Percentiles rank a stretch among this genome's conserved stretches.
These are phyloP conservation scores for Thielaviopsis euricoi DNA, from an alignment of 2,329 filamentous ascomycete genomes.

Conservation along the genomic window DNA sequence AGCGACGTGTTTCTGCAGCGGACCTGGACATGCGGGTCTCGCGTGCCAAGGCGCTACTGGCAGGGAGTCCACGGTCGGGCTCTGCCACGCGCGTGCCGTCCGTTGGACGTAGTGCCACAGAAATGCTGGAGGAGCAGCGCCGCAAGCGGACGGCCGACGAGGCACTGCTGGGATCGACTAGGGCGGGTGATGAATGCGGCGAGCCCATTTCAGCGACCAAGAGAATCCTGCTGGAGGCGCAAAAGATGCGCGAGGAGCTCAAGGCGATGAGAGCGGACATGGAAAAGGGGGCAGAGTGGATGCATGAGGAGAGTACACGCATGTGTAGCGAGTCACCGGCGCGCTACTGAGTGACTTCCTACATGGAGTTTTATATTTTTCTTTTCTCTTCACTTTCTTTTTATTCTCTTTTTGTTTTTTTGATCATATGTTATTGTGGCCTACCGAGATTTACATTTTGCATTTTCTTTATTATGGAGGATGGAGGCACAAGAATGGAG, in stretches of 20 bases:
- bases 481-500: not conserved
- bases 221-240: slow-evolving; percentile 26
- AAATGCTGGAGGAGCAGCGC: slow-evolving; percentile 16
- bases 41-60: slow-evolving; percentile 5
- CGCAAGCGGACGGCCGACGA: slow-evolving; percentile 20
- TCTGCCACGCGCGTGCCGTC: slow-evolving; percentile 2
- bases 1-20: slow-evolving; percentile 16
- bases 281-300: slow-evolving; percentile 31
- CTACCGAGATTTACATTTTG: too few relatives aligned
- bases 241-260: slow-evolving; percentile 25
- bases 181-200: slow-evolving; percentile 11
- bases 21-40: slow-evolving; percentile 10
- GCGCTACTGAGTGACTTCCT: not conserved
- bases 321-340: slow-evolving; percentile 21
- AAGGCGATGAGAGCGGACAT: slow-evolving; percentile 26
- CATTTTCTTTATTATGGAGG: too few relatives aligned
- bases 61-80: not conserved
- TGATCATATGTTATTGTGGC: not conserved
- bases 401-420: too few relatives aligned
- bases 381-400: too few relatives aligned
- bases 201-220: slow-evolving; percentile 16
- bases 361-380: not conserved
- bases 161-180: slow-evolving; percentile 12
- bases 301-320: slow-evolving; percentile 27
- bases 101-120: slow-evolving; percentile 10